Evolutionary conservation across 495 filamentous ascomycete species (phyloP), one percentile per base, ranked within the genome.

Genomic region (Talaromyces nanjingensis): DNA sequence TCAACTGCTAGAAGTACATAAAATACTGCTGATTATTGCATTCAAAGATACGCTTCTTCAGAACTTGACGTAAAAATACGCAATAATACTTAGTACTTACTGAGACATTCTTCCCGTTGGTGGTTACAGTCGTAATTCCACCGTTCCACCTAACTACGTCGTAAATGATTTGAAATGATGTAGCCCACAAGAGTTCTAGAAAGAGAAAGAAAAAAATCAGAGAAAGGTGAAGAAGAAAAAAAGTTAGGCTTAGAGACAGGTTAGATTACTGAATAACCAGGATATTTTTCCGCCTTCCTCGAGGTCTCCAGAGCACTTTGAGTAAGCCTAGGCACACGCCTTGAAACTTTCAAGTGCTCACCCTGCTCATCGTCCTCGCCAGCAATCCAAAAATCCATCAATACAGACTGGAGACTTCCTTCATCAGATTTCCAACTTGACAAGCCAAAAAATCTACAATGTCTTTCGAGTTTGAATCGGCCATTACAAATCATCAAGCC

Each of bases 401-500:
- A 42, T 16, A 11, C 0, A 49, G 45, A 49, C 45, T 18, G 45
- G 45, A 20, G 45, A 22, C n/a, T 49, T 39, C 34, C 34, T 14
- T 49, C n/a, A 20, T 20, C 45, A 49, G 45, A 49, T 49, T 49
- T 20, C 45, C 45, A 49, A 20, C n/a, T 49, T 49, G 18, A 49
- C 45, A 49, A 49, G 45, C n/a, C 45, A 49, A 20, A 47, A 20
- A 49, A 49, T 49, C 45, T 49, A 49, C 45, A 49, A 49, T 49
- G 45, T 49, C 45, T 49, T 49, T 49, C n/a, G n/a, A 49, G 45
- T 49, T 49, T 49, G 45, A 49, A 49, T 49, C 45, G 45, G n/a
- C 45, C 45, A 49, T 49, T 49, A 14, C 45, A 49, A 49, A 49
- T 20, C 45, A 49, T 49, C 45, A 49, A 49, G 45, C 45, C n/a